Base-by-base conservation (phyloP, 129 eudicot genomes). In the Solidago caesia region DNA sequence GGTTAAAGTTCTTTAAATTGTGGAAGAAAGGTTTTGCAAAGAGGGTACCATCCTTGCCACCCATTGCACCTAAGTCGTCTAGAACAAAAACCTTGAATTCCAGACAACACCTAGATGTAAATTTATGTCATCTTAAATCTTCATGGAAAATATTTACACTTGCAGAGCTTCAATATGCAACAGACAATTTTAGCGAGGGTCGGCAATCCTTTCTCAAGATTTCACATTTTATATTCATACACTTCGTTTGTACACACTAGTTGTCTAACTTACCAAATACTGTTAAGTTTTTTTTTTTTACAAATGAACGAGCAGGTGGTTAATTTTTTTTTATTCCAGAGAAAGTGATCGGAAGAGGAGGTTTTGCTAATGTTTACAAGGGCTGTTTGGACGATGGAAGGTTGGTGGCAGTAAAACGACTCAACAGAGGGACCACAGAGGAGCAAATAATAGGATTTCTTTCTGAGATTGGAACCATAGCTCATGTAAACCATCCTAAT, bases 331-430 rank as follows among this genome's bases (percentile, higher is more conserved):
- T 57, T 64, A 41, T 51, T 76, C 16, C 57, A 89, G 96, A 84
- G 7, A 86, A 89, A 75, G 57, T 90, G 85, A 87, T 90, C 21
- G 96, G 93, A 51, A 75, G 64, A 44, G 96, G 96, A 29, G 92
- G 96, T 43, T 90, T 73, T 80, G 96, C 96, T 76, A 91, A 90
- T 61, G 96, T 90, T 49, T 87, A 81, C 89, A 90, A 83, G 77
- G 93, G 96, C 0, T 77, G 83, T 60, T 80, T 90, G 63, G 56
- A 76, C 10, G 75, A 82, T 57, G 96, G 93, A 42, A 87, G 80
- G 70, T 83, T 85, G 16, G 85, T 90, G 65, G 96, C 96, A 39
- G 69, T 90, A 58, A 90, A 90, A 74, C 75, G 83, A 55, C 87
- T 90, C 39, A 87, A 82, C 47, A 83, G 67, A 72, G 96, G 92